Evolutionary conservation across 306 rosid species (phyloP).

Genomic region (Vigna mungo): DNA sequence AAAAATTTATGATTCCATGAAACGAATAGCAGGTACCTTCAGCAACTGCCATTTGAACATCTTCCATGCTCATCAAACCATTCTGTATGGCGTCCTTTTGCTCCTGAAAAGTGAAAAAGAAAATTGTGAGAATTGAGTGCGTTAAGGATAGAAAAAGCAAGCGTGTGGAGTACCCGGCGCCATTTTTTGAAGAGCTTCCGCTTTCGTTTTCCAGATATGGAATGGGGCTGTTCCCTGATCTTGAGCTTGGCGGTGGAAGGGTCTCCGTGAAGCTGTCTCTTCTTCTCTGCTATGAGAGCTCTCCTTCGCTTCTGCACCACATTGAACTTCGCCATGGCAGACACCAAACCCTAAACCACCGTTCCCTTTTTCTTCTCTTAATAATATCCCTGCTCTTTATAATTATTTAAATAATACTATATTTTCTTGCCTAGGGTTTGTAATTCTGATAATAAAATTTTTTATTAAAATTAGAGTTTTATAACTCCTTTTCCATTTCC

Average conservation of each 20-base stretch:
- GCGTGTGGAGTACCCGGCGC: conserved; percentile 67
- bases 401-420: too few relatives aligned
- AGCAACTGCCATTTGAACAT: conserved; percentile 85
- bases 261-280: conserved; percentile 79
- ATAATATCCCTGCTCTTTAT: neutral
- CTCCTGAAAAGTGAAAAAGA: conserved; percentile 55
- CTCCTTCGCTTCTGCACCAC: conserved; percentile 87
- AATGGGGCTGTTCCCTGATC: conserved; percentile 55
- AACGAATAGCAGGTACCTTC: conserved; percentile 53
- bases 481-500: too few relatives aligned
- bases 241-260: conserved; percentile 75
- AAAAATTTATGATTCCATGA: neutral
- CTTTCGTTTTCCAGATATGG: conserved; percentile 88
- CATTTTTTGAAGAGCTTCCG: conserved; percentile 85
- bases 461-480: too few relatives aligned
- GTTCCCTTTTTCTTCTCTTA: neutral
- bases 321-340: conserved; percentile 84
- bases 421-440: too few relatives aligned
- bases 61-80: conserved; percentile 78
- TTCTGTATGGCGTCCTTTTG: conserved; percentile 73
- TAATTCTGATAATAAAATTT: too few relatives aligned
- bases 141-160: neutral
- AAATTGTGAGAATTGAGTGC: neutral
- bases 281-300: conserved; percentile 66
- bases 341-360: neutral